These are phyloP conservation scores for Rachicladosporium sp. DNA, from an alignment of 2,329 filamentous ascomycete genomes.

Conservation along the genomic window DNA sequence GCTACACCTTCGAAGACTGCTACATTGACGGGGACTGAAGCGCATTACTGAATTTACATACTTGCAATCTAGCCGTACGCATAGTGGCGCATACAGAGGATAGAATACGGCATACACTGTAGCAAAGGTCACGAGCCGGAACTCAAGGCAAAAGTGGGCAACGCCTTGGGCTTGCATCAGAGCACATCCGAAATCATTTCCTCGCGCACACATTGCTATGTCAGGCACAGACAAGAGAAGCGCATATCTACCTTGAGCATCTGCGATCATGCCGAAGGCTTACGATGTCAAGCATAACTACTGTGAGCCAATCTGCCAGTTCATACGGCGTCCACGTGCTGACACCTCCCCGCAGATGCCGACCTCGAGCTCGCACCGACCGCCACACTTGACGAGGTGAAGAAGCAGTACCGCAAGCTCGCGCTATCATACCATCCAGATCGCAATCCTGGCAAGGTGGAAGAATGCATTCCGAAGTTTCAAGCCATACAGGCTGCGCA, in stretches of 20 bases:
- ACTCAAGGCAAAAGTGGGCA: no score
- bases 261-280: constrained; percentile 49
- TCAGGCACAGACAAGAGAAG: no score
- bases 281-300: constrained; percentile 47
- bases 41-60: no score
- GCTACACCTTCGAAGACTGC: no score
- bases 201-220: no score
- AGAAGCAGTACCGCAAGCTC: constrained; percentile 75
- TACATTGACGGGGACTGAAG: no score
- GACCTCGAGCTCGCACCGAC: constrained; percentile 61
- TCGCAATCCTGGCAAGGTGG: constrained; percentile 71
- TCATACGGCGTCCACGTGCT: neutral
- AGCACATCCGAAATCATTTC: no score
- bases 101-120: no score
- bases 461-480: constrained; percentile 69
- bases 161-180: no score
- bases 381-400: constrained; percentile 63
- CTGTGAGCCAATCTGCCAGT: constrained; percentile 26
- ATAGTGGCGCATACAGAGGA: no score
- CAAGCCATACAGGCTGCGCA: constrained; percentile 78
- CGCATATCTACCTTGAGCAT: neutral
- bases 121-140: no score
- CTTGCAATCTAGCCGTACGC: no score
- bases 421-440: constrained; percentile 81
- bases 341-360: constrained; percentile 36